Conservation (phyloP, 306 rosid species). For the Coriaria nepalensis region DNA sequence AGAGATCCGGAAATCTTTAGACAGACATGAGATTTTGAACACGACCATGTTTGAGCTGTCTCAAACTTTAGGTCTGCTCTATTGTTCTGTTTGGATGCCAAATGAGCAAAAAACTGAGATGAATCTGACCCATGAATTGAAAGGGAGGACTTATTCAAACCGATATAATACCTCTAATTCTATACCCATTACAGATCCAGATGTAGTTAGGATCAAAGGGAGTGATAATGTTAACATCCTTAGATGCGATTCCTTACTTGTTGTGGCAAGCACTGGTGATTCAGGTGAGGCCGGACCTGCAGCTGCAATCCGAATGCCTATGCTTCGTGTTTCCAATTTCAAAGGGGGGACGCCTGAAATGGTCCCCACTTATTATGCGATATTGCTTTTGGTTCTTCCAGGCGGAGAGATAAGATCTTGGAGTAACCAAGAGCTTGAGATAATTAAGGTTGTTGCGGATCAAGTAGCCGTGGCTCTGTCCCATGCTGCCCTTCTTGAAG, state of each 20-base stretch:
- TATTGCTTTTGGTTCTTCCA: slow-evolving; percentile 91
- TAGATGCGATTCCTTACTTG: slow-evolving; percentile 29
- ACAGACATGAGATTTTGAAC: slow-evolving; percentile 71
- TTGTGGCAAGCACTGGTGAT: no score
- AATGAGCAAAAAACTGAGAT: slow-evolving; percentile 36
- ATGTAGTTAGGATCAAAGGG: slow-evolving; percentile 50
- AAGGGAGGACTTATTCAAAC: slow-evolving; percentile 28
- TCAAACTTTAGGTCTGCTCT: slow-evolving; percentile 70
- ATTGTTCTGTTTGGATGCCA: slow-evolving; percentile 97
- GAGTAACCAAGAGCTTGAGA: slow-evolving; percentile 89
- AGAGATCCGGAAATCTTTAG: slow-evolving; percentile 88
- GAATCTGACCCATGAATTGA: slow-evolving; percentile 62
- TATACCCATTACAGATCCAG: slow-evolving; percentile 50
- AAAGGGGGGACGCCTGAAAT: slow-evolving; percentile 77
- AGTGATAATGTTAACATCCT: slow-evolving; percentile 63
- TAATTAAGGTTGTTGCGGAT: slow-evolving; percentile 86
- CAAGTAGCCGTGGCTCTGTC: slow-evolving; percentile 99
- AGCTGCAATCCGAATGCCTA: slow-evolving; percentile 87
- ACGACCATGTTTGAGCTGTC: slow-evolving; percentile 93
- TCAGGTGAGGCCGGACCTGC: slow-evolving; percentile 53
- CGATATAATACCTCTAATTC: no score
- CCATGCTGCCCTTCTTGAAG: slow-evolving; percentile 93
- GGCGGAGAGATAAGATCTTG: slow-evolving; percentile 66
- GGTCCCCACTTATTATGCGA: slow-evolving; percentile 63
- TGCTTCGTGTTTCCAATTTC: slow-evolving; percentile 65